phyloP scores from a whole-genome alignment of 2,329 filamentous ascomycete species.

The Diaporthe citrichinensis region DNA sequence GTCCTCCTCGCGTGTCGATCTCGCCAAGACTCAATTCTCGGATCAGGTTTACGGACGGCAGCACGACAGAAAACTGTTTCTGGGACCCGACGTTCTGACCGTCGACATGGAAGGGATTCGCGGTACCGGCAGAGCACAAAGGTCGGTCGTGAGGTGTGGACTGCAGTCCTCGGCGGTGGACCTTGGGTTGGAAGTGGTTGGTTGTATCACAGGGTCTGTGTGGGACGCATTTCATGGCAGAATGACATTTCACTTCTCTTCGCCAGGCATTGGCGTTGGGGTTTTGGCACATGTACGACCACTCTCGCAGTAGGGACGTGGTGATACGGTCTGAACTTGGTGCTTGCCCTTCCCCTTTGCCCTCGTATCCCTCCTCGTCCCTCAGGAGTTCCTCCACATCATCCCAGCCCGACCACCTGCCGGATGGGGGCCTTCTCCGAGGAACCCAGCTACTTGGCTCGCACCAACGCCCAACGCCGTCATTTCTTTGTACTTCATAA shows the following conservation, averaged over 20 bases:
- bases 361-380: conserved; percentile 21
- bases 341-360: neutral
- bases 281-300: neutral
- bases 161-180: conserved; percentile 1
- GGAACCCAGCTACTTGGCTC: conserved; percentile 20
- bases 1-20: conserved; percentile 4
- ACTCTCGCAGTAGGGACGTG: neutral
- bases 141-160: neutral
- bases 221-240: neutral
- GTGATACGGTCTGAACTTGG: neutral
- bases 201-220: neutral
- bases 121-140: neutral
- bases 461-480: neutral
- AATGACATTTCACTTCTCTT: neutral
- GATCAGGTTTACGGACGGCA: neutral
- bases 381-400: neutral
- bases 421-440: conserved; percentile 22
- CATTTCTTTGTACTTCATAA: neutral
- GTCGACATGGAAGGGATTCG: neutral
- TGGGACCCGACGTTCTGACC: neutral
- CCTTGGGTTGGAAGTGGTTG: neutral
- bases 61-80: neutral
- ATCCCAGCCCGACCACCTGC: conserved; percentile 21
- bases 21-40: neutral
- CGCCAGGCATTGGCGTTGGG: neutral